Percentiles rank a stretch among this genome's conserved stretches.
Conservation (phyloP, 2,329 filamentous ascomycete species). For the Aspergillus sp. region DNA sequence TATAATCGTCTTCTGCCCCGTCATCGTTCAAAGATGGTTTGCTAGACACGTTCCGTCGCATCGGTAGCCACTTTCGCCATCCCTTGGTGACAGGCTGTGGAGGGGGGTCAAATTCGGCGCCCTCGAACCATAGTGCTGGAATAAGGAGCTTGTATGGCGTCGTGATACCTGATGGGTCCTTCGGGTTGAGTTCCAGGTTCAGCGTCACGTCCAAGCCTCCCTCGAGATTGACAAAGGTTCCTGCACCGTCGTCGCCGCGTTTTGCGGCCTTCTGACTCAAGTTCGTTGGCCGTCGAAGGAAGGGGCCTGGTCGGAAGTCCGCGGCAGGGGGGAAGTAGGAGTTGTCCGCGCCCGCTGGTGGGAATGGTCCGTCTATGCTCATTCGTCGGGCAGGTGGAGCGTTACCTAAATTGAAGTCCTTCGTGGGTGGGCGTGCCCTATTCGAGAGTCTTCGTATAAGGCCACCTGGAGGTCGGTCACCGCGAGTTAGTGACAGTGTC, state of each 20-base stretch:
- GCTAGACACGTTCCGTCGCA: constrained; percentile 34
- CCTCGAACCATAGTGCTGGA: constrained; percentile 69
- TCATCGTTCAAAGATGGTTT: constrained; percentile 25
- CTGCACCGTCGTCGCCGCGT: constrained; percentile 56
- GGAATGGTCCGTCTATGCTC: constrained; percentile 41
- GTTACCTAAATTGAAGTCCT: constrained; percentile 39
- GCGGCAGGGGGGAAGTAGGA: constrained; percentile 37
- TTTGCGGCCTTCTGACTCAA: constrained; percentile 66
- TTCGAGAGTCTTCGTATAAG: constrained; percentile 55
- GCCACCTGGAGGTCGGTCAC: constrained; percentile 51
- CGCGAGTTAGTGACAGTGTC: constrained; percentile 65
- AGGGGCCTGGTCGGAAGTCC: constrained; percentile 48
- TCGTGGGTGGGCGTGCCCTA: constrained; percentile 48
- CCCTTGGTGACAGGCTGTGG: constrained; percentile 41
- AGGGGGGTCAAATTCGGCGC: constrained; percentile 43
- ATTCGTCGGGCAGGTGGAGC: constrained; percentile 33
- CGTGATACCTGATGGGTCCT: constrained; percentile 86
- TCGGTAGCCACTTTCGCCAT: constrained; percentile 45
- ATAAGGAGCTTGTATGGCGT: constrained; percentile 85
- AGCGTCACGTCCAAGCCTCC: constrained; percentile 84
- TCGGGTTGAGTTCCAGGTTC: constrained; percentile 85
- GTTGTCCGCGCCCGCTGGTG: constrained; percentile 35
- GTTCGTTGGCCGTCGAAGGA: constrained; percentile 73
- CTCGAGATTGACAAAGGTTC: constrained; percentile 72
- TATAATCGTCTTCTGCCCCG: constrained; percentile 24